Base-by-base conservation (phyloP, 768 basidiomycete species). In the Serendipita sp. region DNA sequence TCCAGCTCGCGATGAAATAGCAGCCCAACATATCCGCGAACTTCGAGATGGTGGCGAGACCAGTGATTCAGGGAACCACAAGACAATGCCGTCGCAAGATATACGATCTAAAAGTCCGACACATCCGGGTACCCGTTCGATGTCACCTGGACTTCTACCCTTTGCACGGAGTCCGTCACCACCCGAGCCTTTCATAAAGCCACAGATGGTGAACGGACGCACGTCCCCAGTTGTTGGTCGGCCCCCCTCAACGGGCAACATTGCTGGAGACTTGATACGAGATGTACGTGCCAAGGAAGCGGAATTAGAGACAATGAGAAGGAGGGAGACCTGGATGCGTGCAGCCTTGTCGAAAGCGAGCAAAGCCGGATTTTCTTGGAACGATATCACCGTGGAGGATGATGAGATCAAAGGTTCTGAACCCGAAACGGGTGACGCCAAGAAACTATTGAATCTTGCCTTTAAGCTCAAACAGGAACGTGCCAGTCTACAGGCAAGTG, bases 391-490 rank as follows among this genome's bases (percentile, higher is more conserved):
- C 67, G 73, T 78, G 3, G 72, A 76, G 56, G 70, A 71, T 41
- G 38, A 80, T 58, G 72, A 75, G 31, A 81, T 82, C 56, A 82
- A 79, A 33, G 74, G 75, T 31, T 66, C 76, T 65, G 71, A 71
- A n/a, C 68, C 67, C 3, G 73, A 73, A 60, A 71, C 67, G 51
- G 67, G 72, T 43, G 79, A 78, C 43, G 77, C 78, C 38, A 77
- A 75, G 62, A 77, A 76, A 68, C 75, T 85, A 63, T 77, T 81
- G 1, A 88, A 92, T 66, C 79, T 90, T 72, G 76, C 87, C 3
- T 74, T 96, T 62, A 82, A 79, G 69, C 81, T 98, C 69, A 98
- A 95, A 75, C 85, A 90, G 69, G 87, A 92, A 71, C 84, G 84
- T 71, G 87, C 90, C 11, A 82, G 83, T 66, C 79, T 94, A 60